Conservation (phyloP, 2,329 filamentous ascomycete genomes). For the Lomentospora prolificans region DNA sequence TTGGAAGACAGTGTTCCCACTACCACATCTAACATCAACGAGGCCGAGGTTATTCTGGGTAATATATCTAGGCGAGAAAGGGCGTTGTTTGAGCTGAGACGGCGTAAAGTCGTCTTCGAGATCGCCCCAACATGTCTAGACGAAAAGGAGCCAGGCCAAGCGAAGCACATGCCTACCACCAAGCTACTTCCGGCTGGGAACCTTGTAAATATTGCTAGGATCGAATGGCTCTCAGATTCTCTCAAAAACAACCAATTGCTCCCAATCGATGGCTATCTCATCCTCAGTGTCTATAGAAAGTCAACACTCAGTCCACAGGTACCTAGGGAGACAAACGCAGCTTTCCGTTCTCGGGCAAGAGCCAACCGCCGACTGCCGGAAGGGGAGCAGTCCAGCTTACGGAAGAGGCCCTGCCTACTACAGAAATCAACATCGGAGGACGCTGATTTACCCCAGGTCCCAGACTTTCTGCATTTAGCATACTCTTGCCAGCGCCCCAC, state of each 20-base stretch:
- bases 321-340: no score
- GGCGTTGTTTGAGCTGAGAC: conserved; percentile 67
- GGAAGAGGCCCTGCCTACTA: conserved; percentile 32
- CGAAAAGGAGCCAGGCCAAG: conserved; percentile 9
- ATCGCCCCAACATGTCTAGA: conserved; percentile 14
- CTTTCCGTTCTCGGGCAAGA: no score
- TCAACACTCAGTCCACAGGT: background rate
- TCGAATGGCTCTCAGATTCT: conserved; percentile 49
- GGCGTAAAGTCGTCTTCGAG: conserved; percentile 50
- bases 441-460: conserved; percentile 51
- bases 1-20: conserved; percentile 55
- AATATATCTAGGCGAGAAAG: conserved; percentile 60
- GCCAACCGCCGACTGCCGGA: no score
- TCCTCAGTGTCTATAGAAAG: conserved; percentile 40
- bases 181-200: no score
- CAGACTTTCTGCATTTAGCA: conserved; percentile 48
- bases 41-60: conserved; percentile 67
- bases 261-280: conserved; percentile 38
- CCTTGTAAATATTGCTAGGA: conserved; percentile 42
- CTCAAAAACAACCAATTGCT: conserved; percentile 32
- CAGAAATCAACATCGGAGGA: conserved; percentile 74
- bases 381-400: background rate
- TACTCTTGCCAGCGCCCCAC: conserved; percentile 80
- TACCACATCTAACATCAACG: conserved; percentile 60
- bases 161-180: no score